Evolutionary conservation across 1,284 basidiomycete genomes (phyloP).

Genomic region (Leccinum angustisporum): DNA sequence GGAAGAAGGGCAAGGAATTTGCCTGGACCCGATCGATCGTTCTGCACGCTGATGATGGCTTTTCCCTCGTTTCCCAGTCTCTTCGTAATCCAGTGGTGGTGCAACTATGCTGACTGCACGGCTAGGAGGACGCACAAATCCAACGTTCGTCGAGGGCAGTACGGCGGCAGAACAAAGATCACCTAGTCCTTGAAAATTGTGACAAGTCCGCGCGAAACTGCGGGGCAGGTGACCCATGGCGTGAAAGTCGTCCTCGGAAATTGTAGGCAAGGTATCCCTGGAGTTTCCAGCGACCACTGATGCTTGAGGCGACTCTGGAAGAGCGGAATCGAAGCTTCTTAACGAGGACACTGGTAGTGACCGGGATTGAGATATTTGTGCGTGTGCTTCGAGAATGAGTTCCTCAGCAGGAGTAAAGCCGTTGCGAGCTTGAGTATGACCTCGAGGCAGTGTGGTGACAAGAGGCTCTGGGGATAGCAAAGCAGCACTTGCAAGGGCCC

Average conservation of each 20-base stretch:
- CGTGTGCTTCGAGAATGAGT: slow-evolving; percentile 61
- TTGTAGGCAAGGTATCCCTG: slow-evolving; percentile 30
- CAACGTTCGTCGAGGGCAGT: neutral
- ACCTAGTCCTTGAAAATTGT: slow-evolving; percentile 4
- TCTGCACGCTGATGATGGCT: slow-evolving; percentile 17
- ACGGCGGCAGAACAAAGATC: neutral
- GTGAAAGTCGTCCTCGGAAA: slow-evolving; percentile 43
- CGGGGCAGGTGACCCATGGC: slow-evolving; percentile 17
- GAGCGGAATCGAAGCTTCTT: slow-evolving; percentile 4
- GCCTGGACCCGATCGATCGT: slow-evolving; percentile 7
- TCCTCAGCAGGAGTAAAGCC: slow-evolving; percentile 70
- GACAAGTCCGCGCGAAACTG: slow-evolving; percentile 6
- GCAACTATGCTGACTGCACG: slow-evolving; percentile 34
- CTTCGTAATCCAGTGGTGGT: slow-evolving; percentile 34
- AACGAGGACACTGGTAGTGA: slow-evolving; percentile 2
- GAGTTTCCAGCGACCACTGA: slow-evolving; percentile 8
- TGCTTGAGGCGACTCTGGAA: neutral
- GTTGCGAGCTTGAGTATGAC: slow-evolving; percentile 41
- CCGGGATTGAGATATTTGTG: slow-evolving; percentile 10
- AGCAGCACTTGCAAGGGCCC: slow-evolving; percentile 23
- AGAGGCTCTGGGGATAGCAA: slow-evolving; percentile 14
- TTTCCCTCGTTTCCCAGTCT: slow-evolving; percentile 35
- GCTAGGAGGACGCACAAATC: slow-evolving; percentile 27
- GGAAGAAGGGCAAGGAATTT: slow-evolving; percentile 2
- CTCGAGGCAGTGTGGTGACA: slow-evolving; percentile 22